A percentile compares a stretch with the other conserved stretches of the same genome.
Conservation (phyloP, 371 early-diverging fungal genomes). For the Vavraia culicis region DNA sequence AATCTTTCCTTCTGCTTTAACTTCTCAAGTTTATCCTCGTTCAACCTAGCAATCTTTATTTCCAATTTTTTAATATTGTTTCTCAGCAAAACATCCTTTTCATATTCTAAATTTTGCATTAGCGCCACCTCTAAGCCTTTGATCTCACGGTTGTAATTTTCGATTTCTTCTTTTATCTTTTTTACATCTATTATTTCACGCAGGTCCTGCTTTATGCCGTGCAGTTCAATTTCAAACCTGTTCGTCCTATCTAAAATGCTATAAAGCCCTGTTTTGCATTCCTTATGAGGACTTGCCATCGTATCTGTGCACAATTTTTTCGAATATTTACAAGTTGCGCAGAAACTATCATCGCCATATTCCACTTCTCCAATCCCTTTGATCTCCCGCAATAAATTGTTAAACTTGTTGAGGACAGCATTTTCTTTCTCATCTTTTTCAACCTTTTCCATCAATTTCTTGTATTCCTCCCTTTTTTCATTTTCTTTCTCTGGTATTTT, state of each 20-base stretch:
- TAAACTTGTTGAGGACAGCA: not conserved
- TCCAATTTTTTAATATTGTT: slow-evolving; percentile 2
- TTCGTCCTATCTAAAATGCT: no score
- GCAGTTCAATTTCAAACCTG: no score
- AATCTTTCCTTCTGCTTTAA: not conserved
- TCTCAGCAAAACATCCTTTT: not conserved
- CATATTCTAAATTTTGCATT: not conserved
- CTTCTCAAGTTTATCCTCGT: not conserved
- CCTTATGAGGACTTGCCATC: no score
- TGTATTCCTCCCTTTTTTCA: not conserved
- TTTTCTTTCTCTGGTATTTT: slow-evolving; percentile 5
- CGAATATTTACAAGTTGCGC: no score
- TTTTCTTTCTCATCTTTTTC: slow-evolving; percentile 3
- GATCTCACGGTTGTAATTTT: slow-evolving; percentile 42
- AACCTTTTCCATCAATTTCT: slow-evolving; percentile 5
- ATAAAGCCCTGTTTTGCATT: no score
- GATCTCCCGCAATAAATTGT: no score
- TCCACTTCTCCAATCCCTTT: no score
- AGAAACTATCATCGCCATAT: no score
- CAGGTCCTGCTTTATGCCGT: not conserved
- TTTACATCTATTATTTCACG: slow-evolving; percentile 6
- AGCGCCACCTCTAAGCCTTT: slow-evolving; percentile 46
- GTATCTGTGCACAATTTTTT: no score
- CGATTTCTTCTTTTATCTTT: slow-evolving; percentile 40
- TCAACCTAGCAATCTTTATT: not conserved